These are phyloP conservation scores for Gymnopilus junonius DNA, from an alignment of 768 basidiomycete genomes.

Conservation along the genomic window DNA sequence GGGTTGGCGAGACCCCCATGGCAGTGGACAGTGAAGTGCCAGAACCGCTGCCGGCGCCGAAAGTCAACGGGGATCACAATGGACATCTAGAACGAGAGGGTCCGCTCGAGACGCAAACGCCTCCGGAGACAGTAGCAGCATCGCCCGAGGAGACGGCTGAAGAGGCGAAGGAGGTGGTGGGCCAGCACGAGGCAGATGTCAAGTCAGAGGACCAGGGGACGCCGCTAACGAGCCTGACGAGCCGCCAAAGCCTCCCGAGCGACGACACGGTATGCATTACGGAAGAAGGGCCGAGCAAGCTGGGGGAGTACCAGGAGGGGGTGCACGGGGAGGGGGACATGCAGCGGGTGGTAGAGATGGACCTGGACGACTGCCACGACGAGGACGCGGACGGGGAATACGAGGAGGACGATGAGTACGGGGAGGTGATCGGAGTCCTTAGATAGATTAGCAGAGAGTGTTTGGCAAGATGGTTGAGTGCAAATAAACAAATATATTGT, in stretches of 20 bases:
- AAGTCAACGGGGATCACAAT: constrained; percentile 19
- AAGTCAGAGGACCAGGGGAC: constrained; percentile 49
- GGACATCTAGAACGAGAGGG: constrained; percentile 1
- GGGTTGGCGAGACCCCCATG: constrained; percentile 2
- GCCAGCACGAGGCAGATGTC: constrained; percentile 51
- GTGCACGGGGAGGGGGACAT: constrained; percentile 31
- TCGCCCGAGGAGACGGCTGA: constrained; percentile 45
- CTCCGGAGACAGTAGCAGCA: constrained; percentile 16
- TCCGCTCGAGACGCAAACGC: constrained; percentile 8
- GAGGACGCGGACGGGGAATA: constrained; percentile 35
- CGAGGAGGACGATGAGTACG: constrained; percentile 21
- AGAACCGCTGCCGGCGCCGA: neutral
- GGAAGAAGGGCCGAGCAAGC: constrained; percentile 25
- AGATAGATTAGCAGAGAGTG: neutral
- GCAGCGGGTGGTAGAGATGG: constrained; percentile 31
- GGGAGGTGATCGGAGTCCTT: constrained; percentile 11
- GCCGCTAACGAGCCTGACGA: constrained; percentile 15
- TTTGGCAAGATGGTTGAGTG: constrained; percentile 7
- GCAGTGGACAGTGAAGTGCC: constrained; percentile 6
- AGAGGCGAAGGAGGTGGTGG: neutral
- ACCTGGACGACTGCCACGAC: constrained; percentile 40
- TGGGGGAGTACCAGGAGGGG: constrained; percentile 23
- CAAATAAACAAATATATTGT: constrained; percentile 8
- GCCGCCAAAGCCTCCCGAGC: constrained; percentile 14
- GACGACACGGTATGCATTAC: constrained; percentile 58